These are phyloP conservation scores for Candida silvatica DNA, from an alignment of 805 yeast genomes.

Conservation along the genomic window DNA sequence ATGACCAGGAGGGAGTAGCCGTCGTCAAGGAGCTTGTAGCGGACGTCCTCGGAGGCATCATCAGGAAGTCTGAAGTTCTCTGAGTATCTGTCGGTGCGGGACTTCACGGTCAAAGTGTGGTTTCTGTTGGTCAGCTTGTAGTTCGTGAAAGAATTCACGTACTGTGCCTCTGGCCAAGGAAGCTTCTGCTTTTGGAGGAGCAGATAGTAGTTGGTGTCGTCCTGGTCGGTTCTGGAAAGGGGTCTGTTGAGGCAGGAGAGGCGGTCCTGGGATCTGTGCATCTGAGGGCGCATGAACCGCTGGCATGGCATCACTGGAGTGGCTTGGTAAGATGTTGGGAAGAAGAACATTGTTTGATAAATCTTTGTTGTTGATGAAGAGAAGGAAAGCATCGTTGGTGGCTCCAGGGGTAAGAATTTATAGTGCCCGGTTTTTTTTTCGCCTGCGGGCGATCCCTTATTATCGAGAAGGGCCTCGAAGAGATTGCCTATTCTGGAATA, in stretches of 20 bases:
- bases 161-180: slow-evolving; percentile 1
- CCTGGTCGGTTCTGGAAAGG: slow-evolving; percentile 8
- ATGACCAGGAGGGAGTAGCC: slow-evolving; percentile 15
- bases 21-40: slow-evolving; percentile 9
- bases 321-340: slow-evolving; percentile 10
- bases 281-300: no score
- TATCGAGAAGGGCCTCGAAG: slow-evolving; percentile 8
- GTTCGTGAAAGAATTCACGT: slow-evolving; percentile 10
- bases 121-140: slow-evolving; percentile 16
- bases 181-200: slow-evolving; percentile 11
- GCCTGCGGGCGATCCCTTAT: neutral
- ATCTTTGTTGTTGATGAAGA: no score
- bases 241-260: slow-evolving; percentile 1
- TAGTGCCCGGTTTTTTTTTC: neutral
- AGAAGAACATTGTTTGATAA: slow-evolving; percentile 11
- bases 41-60: slow-evolving; percentile 12
- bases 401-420: neutral
- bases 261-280: no score
- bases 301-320: no score
- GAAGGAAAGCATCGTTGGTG: neutral
- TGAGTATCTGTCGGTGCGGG: slow-evolving; percentile 14
- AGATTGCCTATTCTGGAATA: neutral
- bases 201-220: slow-evolving; percentile 15
- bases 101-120: slow-evolving; percentile 12
- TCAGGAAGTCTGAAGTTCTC: slow-evolving; percentile 16